phyloP scores from a whole-genome alignment of 176 grass and related monocot species.

The Tillandsia fasciculata region DNA sequence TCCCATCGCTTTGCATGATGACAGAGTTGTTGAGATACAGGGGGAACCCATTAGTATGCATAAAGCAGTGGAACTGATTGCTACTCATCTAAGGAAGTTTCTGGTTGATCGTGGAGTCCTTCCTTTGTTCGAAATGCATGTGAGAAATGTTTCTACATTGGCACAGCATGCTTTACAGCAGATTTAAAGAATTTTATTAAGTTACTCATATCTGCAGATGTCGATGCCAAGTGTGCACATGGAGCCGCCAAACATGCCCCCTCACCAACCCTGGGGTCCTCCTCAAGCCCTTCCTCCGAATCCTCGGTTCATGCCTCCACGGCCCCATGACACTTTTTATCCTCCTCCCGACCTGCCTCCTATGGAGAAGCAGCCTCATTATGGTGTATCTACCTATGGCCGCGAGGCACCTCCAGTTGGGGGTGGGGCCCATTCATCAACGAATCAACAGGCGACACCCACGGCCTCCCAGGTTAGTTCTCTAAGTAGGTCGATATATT shows the following conservation, averaged over 20 bases:
- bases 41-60: slow-evolving; percentile 70
- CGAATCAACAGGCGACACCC: slow-evolving; percentile 50
- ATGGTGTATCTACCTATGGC: slow-evolving; percentile 71
- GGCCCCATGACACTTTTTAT: slow-evolving; percentile 61
- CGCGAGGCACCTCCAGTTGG: slow-evolving; percentile 38
- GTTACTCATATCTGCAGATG: slow-evolving; percentile 32
- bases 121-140: slow-evolving; percentile 78
- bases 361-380: slow-evolving; percentile 68
- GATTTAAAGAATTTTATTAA: slow-evolving; percentile 2
- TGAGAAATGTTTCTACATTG: slow-evolving; percentile 22
- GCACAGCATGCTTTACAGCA: neutral
- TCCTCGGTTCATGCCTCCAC: slow-evolving; percentile 70
- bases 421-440: slow-evolving; percentile 26
- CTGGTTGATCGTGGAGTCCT: slow-evolving; percentile 92
- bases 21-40: slow-evolving; percentile 97
- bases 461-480: slow-evolving; percentile 56
- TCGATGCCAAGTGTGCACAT: slow-evolving; percentile 48
- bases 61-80: slow-evolving; percentile 88
- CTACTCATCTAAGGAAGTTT: slow-evolving; percentile 87
- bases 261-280: slow-evolving; percentile 67
- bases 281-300: slow-evolving; percentile 49
- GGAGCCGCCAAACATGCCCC: slow-evolving; percentile 74
- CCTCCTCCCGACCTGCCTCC: slow-evolving; percentile 55
- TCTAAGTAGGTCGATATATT: slow-evolving; percentile 7
- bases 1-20: slow-evolving; percentile 81